Conservation (phyloP, 345 rosid species). For the Excoecaria cochinchinensis region DNA sequence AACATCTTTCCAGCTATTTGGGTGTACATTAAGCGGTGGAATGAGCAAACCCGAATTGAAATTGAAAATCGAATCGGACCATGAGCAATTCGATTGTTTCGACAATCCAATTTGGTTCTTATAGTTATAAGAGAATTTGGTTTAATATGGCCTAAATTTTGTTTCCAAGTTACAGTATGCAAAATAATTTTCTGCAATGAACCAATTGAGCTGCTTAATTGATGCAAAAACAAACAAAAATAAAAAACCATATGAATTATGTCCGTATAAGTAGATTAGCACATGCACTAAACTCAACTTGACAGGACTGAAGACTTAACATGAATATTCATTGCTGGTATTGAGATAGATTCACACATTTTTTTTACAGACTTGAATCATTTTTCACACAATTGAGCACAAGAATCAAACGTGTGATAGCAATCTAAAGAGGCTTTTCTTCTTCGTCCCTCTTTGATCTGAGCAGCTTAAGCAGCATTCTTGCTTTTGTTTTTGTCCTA, state of each 20-base stretch:
- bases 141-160: too few species aligned
- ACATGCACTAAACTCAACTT: not conserved
- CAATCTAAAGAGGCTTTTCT: not conserved
- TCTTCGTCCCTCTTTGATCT: slow-evolving; percentile 42
- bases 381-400: not conserved
- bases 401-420: not conserved
- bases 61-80: not conserved
- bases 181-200: too few species aligned
- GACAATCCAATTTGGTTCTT: too few species aligned
- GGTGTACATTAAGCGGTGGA: not conserved
- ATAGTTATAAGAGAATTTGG: too few species aligned
- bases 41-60: too few species aligned
- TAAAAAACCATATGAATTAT: not conserved
- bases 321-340: not conserved
- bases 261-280: too few species aligned
- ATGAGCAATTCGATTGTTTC: too few species aligned
- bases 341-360: slow-evolving; percentile 14
- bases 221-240: too few species aligned
- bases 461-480: slow-evolving; percentile 49
- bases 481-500: slow-evolving; percentile 53
- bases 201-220: too few species aligned
- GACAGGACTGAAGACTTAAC: not conserved
- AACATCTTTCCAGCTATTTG: not conserved
- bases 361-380: not conserved
- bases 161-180: too few species aligned